Base-by-base conservation (phyloP, 2,329 filamentous ascomycete species). In the Nannizziopsis arthrosporioides region DNA sequence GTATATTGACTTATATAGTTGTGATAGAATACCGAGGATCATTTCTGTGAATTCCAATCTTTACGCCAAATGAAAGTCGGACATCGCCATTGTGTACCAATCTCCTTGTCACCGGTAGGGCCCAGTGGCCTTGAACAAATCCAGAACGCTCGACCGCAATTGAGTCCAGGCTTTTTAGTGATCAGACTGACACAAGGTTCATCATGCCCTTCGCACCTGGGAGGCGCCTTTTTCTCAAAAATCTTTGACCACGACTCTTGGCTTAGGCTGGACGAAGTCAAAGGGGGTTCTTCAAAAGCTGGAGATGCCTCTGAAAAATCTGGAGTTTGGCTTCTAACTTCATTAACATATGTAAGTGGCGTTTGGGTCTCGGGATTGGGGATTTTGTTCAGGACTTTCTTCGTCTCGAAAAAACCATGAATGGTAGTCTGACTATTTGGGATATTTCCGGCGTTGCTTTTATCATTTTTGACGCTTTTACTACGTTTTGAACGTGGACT, bases 151-250 rank as follows among this genome's bases (percentile, higher is more conserved):
- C 80, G 68, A 0, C 80, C 80, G 54, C 74, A 82, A 59, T 96
- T 98, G 53, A 85, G 70, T 1, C 92, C 92, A 0, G 86, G 74
- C 61, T 96, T 96, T 69, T 90, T 95, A 1, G 89, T 94, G 14
- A 81, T 76, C 44, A 90, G 70, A 54, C 75, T 85, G 54, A 88
- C 84, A 65, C 92, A 96, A 2, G 85, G 84, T 57, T 96, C 89
- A 46, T 80, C 73, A 60, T 98, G 92, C 42, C 70, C 68, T 57
- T 95, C 88, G 61, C 92, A 98, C 49, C 76, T 77, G 1, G 92
- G 92, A 1, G 78, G 73, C 1, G 78, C 69, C 49, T 84, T 81
- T 63, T 83, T 87, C 12, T 81, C 78, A 53, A 96, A 81, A 11
- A 96, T 73, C 61, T 83, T 88, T 3, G 80, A 81, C 92, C 92